These are phyloP conservation scores for Leccinum fallax DNA, from an alignment of 1,284 basidiomycete species.

Conservation along the genomic window DNA sequence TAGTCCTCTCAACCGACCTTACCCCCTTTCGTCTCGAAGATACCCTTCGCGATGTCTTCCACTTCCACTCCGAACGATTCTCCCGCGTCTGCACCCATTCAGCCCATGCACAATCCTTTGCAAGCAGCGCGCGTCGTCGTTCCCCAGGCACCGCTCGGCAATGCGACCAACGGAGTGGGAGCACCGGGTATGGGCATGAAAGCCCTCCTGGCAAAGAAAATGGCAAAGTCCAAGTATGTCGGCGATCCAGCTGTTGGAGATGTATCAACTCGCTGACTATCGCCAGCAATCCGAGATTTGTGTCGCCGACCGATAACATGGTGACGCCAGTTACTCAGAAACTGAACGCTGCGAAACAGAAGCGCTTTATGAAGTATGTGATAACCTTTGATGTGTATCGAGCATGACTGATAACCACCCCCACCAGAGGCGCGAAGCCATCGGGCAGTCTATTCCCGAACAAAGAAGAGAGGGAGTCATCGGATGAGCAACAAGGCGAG, in stretches of 20 bases:
- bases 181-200: slow-evolving; percentile 82
- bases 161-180: slow-evolving; percentile 51
- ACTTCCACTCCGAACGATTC: slow-evolving; percentile 65
- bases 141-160: slow-evolving; percentile 79
- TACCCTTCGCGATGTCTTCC: slow-evolving; percentile 51
- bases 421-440: slow-evolving; percentile 56
- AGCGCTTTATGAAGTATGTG: slow-evolving; percentile 85
- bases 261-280: slow-evolving; percentile 8
- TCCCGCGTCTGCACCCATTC: slow-evolving; percentile 59
- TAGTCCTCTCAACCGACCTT: neutral
- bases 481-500: slow-evolving; percentile 43
- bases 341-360: slow-evolving; percentile 86
- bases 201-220: slow-evolving; percentile 84
- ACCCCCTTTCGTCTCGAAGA: neutral
- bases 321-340: slow-evolving; percentile 92
- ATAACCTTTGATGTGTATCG: slow-evolving; percentile 1
- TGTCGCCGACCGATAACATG: slow-evolving; percentile 92
- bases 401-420: slow-evolving; percentile 8
- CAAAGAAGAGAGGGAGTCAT: slow-evolving; percentile 44
- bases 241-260: neutral
- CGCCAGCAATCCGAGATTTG: slow-evolving; percentile 69
- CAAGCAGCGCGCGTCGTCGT: slow-evolving; percentile 78
- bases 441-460: slow-evolving; percentile 55
- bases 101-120: slow-evolving; percentile 82
- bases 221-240: slow-evolving; percentile 81